Conservation (phyloP, 2,329 filamentous ascomycete species). For the Aspergillus sp. region DNA sequence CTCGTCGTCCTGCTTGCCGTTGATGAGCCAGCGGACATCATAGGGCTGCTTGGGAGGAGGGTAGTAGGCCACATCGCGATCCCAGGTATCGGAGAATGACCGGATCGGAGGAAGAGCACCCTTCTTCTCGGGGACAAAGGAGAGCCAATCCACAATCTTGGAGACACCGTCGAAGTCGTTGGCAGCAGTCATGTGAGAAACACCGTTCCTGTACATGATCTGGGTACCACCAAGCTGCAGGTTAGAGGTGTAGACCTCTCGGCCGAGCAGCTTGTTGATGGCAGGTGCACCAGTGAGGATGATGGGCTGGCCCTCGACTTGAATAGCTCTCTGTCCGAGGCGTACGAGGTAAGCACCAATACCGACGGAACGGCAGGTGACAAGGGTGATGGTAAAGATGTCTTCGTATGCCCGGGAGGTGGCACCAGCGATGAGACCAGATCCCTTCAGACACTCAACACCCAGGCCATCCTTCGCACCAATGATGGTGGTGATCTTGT, state of each 20-base stretch:
- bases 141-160: slow-evolving; percentile 98
- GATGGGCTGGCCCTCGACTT: slow-evolving; percentile 98
- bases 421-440: slow-evolving; percentile 95
- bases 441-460: slow-evolving; percentile 95
- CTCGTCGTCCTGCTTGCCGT: slow-evolving; percentile 77
- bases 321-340: slow-evolving; percentile 95
- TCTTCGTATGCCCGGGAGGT: slow-evolving; percentile 97
- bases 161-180: slow-evolving; percentile 98
- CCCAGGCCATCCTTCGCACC: slow-evolving; percentile 94
- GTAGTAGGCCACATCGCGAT: slow-evolving; percentile 82
- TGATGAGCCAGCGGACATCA: slow-evolving; percentile 92
- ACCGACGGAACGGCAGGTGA: slow-evolving; percentile 97
- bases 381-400: slow-evolving; percentile 96
- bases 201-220: slow-evolving; percentile 99
- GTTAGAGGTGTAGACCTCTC: slow-evolving; percentile 98
- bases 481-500: slow-evolving; percentile 92
- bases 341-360: slow-evolving; percentile 99
- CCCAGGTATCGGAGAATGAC: slow-evolving; percentile 81
- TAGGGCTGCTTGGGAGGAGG: slow-evolving; percentile 81
- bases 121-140: slow-evolving; percentile 94
- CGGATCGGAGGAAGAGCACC: slow-evolving; percentile 90
- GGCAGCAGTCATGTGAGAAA: slow-evolving; percentile 96
- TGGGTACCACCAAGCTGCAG: slow-evolving; percentile 99
- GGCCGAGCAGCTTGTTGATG: slow-evolving; percentile 95
- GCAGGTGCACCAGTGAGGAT: slow-evolving; percentile 96